Base-by-base conservation (phyloP, 1,284 basidiomycete species). In the Melanopsichium pennsylvanicum region DNA sequence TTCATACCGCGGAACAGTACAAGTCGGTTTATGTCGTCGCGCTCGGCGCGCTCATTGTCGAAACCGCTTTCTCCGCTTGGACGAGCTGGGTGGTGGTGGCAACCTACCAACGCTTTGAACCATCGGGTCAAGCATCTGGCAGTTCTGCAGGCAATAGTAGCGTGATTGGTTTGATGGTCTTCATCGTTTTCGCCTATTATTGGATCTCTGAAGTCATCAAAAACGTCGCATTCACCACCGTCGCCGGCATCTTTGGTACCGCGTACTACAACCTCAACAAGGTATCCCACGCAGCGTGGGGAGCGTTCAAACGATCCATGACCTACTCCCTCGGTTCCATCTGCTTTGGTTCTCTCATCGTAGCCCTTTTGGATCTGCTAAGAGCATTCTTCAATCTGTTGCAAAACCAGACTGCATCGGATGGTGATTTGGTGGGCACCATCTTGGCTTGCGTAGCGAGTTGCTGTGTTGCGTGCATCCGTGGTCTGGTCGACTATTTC, bases 241-340 rank as follows among this genome's bases (percentile, higher is more conserved):
- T 66, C 21, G 66, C 74, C 5, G 75, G 74, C 41, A 66, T 75
- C 58, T 78, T 71, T 54, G 75, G 74, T 23, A 59, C 62, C 2
- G 74, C 72, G 34, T 78, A 74, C 57, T 78, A 78, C 70, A 62
- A 61, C 35, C 45, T 35, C 41, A 54, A 37, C 70, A 83, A 89
- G 85, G 90, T 90, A 22, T 86, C 86, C 52, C 86, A 89, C 75
- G 89, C 19, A 72, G 72, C 80, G 1, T 73, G 64, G 55, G 77
- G 78, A 16, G 85, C 90, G 0, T 90, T 95, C 78, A 85, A 85
- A 31, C 87, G 92, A 22, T 89, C 91, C n/a, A 89, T 88, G 13
- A 92, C 91, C 0, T 84, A 89, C 47, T 93, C 90, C 1, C 85
- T 96, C 25, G 93, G 92, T 6, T 92, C 90, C 0, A 92, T 95